These are phyloP conservation scores for Colletotrichum tabaci DNA, from an alignment of 2,329 filamentous ascomycete species.

Conservation along the genomic window DNA sequence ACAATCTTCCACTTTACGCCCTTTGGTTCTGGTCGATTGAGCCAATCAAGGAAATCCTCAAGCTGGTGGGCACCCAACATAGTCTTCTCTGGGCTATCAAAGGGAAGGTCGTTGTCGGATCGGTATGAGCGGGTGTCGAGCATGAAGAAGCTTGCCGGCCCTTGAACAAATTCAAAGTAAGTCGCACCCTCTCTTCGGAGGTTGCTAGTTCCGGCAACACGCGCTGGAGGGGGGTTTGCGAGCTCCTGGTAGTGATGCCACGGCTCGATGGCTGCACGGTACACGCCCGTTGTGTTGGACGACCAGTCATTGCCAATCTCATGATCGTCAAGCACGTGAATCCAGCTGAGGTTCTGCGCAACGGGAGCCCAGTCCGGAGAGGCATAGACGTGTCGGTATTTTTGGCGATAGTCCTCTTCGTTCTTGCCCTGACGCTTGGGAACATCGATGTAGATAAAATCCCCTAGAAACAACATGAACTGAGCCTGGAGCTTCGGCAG, in stretches of 20 bases:
- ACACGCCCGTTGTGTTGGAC: conserved; percentile 84
- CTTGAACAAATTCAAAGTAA: conserved; percentile 91
- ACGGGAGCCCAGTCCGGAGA: conserved; percentile 91
- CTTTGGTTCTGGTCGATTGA: conserved; percentile 78
- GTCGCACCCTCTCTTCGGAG: conserved; percentile 71
- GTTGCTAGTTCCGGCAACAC: conserved; percentile 60
- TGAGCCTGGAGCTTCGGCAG: conserved; percentile 81
- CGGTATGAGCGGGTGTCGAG: conserved; percentile 92
- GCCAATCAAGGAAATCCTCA: conserved; percentile 82
- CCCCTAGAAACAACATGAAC: conserved; percentile 86
- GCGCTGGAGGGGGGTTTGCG: conserved; percentile 83
- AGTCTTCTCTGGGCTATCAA: conserved; percentile 78
- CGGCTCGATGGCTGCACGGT: conserved; percentile 83
- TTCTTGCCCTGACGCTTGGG: conserved; percentile 82
- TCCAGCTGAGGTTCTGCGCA: conserved; percentile 89
- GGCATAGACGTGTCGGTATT: conserved; percentile 96
- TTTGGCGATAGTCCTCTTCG: conserved; percentile 84
- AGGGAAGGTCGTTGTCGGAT: conserved; percentile 74
- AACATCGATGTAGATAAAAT: conserved; percentile 94
- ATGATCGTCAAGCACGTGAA: conserved; percentile 96
- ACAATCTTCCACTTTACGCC: conserved; percentile 96
- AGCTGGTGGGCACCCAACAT: conserved; percentile 90
- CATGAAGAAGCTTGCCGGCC: conserved; percentile 94
- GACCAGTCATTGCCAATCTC: conserved; percentile 97
- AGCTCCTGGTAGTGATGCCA: conserved; percentile 89